phyloP scores from a whole-genome alignment of 441 rosid species.

The Aquilaria agallochum region DNA sequence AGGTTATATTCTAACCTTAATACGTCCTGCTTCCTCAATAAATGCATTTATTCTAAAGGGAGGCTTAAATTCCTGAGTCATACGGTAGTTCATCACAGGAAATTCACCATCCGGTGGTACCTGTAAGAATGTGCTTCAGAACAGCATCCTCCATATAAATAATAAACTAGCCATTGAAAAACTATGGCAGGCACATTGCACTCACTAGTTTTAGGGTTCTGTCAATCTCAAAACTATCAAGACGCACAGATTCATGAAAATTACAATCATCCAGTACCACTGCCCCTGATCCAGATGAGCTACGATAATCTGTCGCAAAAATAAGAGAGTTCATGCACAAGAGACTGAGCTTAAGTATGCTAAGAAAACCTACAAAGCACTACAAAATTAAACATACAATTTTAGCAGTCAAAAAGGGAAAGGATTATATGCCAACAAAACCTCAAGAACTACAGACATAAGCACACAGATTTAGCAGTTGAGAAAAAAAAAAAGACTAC shows the following conservation, averaged over 20 bases:
- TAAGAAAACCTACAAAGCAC: too few relatives aligned
- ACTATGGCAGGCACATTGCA: constrained; percentile 39
- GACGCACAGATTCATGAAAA: constrained; percentile 98
- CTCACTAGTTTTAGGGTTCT: constrained; percentile 93
- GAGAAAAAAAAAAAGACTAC: constrained; percentile 28
- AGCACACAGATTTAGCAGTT: too few relatives aligned
- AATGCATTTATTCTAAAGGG: constrained; percentile 90
- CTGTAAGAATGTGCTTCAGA: constrained; percentile 43
- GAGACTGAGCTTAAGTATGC: too few relatives aligned
- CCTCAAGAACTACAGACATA: too few relatives aligned
- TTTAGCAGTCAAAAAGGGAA: too few relatives aligned
- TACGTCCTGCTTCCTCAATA: constrained; percentile 88
- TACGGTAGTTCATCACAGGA: constrained; percentile 98
- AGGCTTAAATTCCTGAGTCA: constrained; percentile 99
- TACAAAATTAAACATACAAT: too few relatives aligned
- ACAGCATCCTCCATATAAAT: too few relatives aligned
- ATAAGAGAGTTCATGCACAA: too few relatives aligned
- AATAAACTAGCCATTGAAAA: too few relatives aligned
- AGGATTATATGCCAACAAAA: too few relatives aligned
- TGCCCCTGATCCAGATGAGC: constrained; percentile 34
- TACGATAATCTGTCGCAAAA: too few relatives aligned
- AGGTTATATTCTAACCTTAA: too few relatives aligned
- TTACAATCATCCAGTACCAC: constrained; percentile 97
- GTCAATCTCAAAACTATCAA: constrained; percentile 86
- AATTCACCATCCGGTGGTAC: constrained; percentile 99